Evolutionary conservation across 805 yeast genomes (phyloP).

Genomic region (Metschnikowia drakensbergensis): DNA sequence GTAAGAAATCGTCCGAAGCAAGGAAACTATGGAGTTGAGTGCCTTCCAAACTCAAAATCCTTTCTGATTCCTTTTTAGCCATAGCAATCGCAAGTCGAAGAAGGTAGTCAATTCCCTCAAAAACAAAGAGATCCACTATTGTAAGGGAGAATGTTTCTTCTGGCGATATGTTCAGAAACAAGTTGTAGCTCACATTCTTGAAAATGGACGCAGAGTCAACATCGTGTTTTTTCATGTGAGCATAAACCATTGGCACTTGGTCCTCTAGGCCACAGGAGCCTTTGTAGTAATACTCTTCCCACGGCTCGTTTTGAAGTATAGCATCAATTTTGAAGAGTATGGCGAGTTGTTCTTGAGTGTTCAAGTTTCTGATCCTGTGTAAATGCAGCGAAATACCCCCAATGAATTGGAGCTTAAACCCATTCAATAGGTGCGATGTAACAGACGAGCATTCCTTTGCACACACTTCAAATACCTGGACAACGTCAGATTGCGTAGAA

Average conservation of each 20-base stretch:
- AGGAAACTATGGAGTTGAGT: conserved; percentile 19
- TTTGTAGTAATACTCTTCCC: conserved; percentile 33
- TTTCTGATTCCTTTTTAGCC: conserved; percentile 16
- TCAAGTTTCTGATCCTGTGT: conserved; percentile 17
- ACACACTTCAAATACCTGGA: conserved; percentile 32
- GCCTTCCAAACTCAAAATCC: conserved; percentile 21
- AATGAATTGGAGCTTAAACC: conserved; percentile 19
- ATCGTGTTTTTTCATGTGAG: conserved; percentile 37
- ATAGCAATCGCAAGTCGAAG: conserved; percentile 26
- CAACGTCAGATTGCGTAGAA: conserved; percentile 18
- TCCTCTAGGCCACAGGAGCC: conserved; percentile 37
- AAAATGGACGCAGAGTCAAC: conserved; percentile 24
- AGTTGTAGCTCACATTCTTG: conserved; percentile 19
- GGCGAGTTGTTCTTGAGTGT: conserved; percentile 29
- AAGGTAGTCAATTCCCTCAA: conserved; percentile 39
- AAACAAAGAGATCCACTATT: conserved; percentile 34
- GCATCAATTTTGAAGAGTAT: conserved; percentile 33
- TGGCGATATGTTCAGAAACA: conserved; percentile 13
- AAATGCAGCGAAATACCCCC: conserved; percentile 21
- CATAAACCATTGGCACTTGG: conserved; percentile 21
- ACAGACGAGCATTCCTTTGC: conserved; percentile 19
- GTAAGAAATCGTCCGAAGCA: conserved; percentile 3
- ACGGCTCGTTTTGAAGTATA: conserved; percentile 22
- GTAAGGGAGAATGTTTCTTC: conserved; percentile 5
- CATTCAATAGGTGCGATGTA: conserved; percentile 2